Base-by-base conservation (phyloP, 257 asterid genomes). In the Solanum chmielewskii region DNA sequence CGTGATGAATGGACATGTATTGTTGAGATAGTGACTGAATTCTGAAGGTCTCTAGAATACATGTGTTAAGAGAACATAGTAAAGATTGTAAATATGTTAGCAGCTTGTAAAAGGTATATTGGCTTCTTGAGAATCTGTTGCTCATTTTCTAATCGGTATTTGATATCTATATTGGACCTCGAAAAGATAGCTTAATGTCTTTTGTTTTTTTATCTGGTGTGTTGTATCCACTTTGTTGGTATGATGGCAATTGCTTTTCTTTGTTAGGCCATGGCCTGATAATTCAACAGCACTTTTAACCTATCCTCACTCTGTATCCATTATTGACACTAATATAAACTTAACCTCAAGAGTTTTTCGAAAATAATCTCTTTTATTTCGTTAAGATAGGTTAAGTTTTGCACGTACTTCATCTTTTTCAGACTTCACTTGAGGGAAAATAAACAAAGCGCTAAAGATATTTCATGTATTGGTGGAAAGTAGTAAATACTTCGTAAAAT, bases 351-450 rank as follows among this genome's bases (percentile, higher is more conserved):
- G 37, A 9, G 0, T 27, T 18, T 13, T 66, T 66, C 10, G 0
- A 27, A 25, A 66, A 27, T 6, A 66, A 13, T 12, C 4, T 37
- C 1, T 1, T 66, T 66, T 66, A 25, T 66, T 5, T 25, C 0
- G 0, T 25, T 3, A 0, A 25, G 4, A 66, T 25, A 11, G 9
- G 2, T 4, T 64, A 64, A 64, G 4, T 4, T n/a, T 5, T 25
- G 0, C 4, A 0, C 10, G 10, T 60, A 60, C 27, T 23, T 1
- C n/a, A 9, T 23, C n/a, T 7, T 62, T 62, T 3, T 5, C 25
- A 62, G 0, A 56, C 5, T 20, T 11, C 5, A 35, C 37, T 35
- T 35, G 37, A 35, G 6, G 7, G 37, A 35, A 35, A 35, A 35
- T 35, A 35, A 4, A 35, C 37, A 5, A 35, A 35, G 37, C 6